phyloP scores from a whole-genome alignment of 2,329 filamentous ascomycete genomes.

The Xylogone sp. region DNA sequence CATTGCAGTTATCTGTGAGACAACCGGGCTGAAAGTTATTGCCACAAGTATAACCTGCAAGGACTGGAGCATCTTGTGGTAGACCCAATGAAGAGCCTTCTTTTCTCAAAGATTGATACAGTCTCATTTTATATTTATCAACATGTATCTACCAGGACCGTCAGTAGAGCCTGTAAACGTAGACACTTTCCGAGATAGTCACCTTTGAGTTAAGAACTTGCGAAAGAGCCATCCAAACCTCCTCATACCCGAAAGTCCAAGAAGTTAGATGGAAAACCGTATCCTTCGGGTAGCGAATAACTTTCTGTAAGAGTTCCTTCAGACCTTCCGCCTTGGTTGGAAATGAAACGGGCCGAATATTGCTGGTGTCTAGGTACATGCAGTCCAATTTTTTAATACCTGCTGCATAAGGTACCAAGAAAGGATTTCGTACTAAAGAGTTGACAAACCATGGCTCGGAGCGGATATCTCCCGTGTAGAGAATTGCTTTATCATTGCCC shows the following conservation, averaged over 20 bases:
- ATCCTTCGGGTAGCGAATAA: conserved; percentile 63
- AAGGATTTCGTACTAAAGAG: conserved; percentile 64
- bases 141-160: conserved; percentile 64
- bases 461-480: conserved; percentile 88
- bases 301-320: conserved; percentile 65
- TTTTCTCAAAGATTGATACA: conserved; percentile 63
- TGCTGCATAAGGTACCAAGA: conserved; percentile 68
- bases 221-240: conserved; percentile 82
- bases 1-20: conserved; percentile 58
- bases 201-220: conserved; percentile 63
- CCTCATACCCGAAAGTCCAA: conserved; percentile 93
- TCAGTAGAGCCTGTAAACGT: conserved; percentile 5
- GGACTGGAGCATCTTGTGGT: conserved; percentile 57
- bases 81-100: conserved; percentile 35
- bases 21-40: conserved; percentile 69
- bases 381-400: conserved; percentile 68
- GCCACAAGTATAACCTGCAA: conserved; percentile 72
- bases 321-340: conserved; percentile 71
- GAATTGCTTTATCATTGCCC: conserved; percentile 62
- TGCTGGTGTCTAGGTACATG: conserved; percentile 88
- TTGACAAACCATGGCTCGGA: conserved; percentile 86
- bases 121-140: conserved; percentile 70
- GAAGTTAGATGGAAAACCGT: conserved; percentile 81
- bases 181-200: conserved; percentile 8
- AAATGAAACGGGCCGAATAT: conserved; percentile 45